Base-by-base conservation (phyloP, 1,284 basidiomycete genomes). In the Porodaedalea pini region DNA sequence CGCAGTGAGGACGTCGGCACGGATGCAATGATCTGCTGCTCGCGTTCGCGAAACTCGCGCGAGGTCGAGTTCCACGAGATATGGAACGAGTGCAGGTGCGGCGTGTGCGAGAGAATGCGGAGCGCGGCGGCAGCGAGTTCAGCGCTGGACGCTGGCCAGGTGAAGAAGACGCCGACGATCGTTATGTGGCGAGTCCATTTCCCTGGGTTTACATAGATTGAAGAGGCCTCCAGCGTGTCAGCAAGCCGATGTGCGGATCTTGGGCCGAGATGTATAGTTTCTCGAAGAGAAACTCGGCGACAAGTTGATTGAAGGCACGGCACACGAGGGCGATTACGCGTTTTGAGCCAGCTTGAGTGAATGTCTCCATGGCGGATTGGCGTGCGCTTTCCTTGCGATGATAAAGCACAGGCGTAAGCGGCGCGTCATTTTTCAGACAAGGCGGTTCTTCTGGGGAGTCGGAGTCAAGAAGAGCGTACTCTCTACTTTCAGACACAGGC, bases 171-270 rank as follows among this genome's bases (percentile, higher is more conserved):
- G 2, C 50, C 50, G 50, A 41, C 32, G 23, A 52, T 39, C 11
- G 50, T 52, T 7, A 52, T 27, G 37, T 52, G 50, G 32, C 50
- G 50, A 13, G 50, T 27, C 50, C 50, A 52, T 39, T 40, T 52
- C n/a, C 50, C 50, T 7, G 50, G 50, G 23, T 21, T 39, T 11
- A 8, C 32, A 17, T 39, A 52, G 4, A 40, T 11, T 7, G 31
- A 2, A 15, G 50, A 52, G 32, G 2, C 5, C n/a, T 39, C 50
- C 2, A 52, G 39, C 15, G 50, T 52, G 4, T 39, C 19, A 4
- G 50, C 50, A 11, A 52, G 50, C 1, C 23, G 37, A 29, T 15
- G 15, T 17, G 50, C 39, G 13, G 4, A n/a, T 40, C 37, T 27
- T 11, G 39, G 10, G n/a, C 15, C 37, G 17, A 41, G 1, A 52